Conservation (phyloP, 2,329 filamentous ascomycete species). For the Clonostachys rhizophaga region DNA sequence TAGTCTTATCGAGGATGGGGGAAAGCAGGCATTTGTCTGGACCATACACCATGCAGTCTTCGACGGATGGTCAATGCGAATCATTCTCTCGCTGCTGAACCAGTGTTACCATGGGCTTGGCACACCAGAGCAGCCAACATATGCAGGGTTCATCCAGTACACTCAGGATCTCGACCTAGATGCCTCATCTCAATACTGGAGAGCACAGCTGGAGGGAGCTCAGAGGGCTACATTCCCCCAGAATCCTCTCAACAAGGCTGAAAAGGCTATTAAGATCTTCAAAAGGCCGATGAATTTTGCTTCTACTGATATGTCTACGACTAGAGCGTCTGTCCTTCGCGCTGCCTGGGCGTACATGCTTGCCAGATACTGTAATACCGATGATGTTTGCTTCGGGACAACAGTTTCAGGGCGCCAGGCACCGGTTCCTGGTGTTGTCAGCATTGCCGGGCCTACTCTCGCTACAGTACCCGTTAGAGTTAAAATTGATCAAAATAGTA, state of each 20-base stretch:
- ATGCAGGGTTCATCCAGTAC: conserved; percentile 1
- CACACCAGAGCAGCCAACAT: neutral
- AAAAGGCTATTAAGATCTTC: neutral
- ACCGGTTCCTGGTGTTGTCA: neutral
- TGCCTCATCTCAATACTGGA: neutral
- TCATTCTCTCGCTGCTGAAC: conserved; percentile 11
- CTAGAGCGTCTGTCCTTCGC: neutral
- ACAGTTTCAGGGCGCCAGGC: neutral
- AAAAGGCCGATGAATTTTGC: neutral
- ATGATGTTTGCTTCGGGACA: neutral
- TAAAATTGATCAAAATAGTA: neutral
- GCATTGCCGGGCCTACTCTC: neutral
- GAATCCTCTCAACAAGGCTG: conserved; percentile 5
- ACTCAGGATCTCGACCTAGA: neutral
- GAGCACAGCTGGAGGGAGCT: conserved; percentile 1
- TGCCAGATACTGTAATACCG: neutral
- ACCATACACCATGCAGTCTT: conserved; percentile 35
- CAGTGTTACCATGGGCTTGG: conserved; percentile 5
- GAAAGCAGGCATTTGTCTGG: conserved; percentile 1
- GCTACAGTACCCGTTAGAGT: neutral
- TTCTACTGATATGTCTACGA: neutral
- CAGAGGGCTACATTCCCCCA: neutral
- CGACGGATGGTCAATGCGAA: conserved; percentile 43
- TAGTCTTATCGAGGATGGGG: neutral
- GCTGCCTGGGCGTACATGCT: neutral